Base-by-base conservation (phyloP, 2,329 filamentous ascomycete species). In the Colletotrichum coccodes region DNA sequence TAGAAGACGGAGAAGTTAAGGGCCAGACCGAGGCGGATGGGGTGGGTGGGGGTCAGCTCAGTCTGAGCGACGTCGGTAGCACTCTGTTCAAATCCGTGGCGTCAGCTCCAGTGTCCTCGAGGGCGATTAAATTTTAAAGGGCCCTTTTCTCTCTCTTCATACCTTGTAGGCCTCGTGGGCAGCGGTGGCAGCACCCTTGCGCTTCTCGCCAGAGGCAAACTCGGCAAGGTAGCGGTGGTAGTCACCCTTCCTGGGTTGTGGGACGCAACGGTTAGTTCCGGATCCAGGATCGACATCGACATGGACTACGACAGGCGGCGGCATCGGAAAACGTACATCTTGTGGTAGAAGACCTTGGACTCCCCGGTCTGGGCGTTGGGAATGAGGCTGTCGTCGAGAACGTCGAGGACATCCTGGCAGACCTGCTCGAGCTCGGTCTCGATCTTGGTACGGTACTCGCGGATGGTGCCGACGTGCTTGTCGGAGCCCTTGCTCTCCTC, bases 321-420 rank as follows among this genome's bases (percentile, higher is more conserved):
- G 62, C n/a, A 28, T 26, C n/a, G 65, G 70, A 73, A 69, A 73
- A 88, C 93, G 77, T 87, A 98, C 95, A 98, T 98, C 91, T 98
- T 98, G 92, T 98, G 95, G 89, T 98, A 98, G 86, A 98, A 98
- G 82, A 98, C 95, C 91, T 98, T 98, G 83, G 94, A 97, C 89
- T 98, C 95, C 86, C 95, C 95, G 75, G 94, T 92, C 85, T 96
- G 92, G 80, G 95, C 95, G 85, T 96, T 95, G 84, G 95, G 95
- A 81, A 98, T 98, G 79, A 98, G 89, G 81, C 91, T 91, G 79
- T 97, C 88, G 82, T 98, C 95, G 74, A 98, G 89, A 76, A 98
- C 95, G 78, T 97, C 92, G 76, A 98, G 92, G 76, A 98, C 94
- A 87, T 98, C 95, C 87, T 98, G 91, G 90, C 95, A 98, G 85